These are phyloP conservation scores for Solanum stenotomum DNA, from an alignment of 257 asterid species.

Conservation along the genomic window DNA sequence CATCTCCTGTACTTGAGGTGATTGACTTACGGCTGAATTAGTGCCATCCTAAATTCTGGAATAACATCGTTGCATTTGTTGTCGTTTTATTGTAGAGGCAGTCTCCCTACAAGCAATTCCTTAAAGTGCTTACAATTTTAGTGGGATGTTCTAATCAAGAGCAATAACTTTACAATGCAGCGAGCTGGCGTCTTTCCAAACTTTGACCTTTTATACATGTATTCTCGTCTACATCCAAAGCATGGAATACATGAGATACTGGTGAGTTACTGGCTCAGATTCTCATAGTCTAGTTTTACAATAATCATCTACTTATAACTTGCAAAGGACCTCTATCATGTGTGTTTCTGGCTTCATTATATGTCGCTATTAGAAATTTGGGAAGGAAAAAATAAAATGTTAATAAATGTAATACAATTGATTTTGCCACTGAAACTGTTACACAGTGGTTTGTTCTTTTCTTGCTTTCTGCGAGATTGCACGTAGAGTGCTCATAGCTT, in stretches of 20 bases:
- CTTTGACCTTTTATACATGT: slow-evolving; percentile 72
- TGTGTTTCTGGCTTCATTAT: not conserved
- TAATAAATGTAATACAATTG: not conserved
- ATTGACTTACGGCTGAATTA: not conserved
- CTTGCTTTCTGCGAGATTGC: not conserved
- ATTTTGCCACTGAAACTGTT: not conserved
- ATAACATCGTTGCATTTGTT: not conserved
- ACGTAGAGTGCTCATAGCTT: not conserved
- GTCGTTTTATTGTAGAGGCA: not conserved
- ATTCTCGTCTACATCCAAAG: slow-evolving; percentile 58
- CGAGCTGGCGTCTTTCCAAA: slow-evolving; percentile 89
- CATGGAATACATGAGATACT: slow-evolving; percentile 62
- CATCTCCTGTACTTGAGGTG: slow-evolving; percentile 84
- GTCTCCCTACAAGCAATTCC: not conserved
- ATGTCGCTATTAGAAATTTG: not conserved
- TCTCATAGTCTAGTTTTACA: not conserved
- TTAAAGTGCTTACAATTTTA: not conserved
- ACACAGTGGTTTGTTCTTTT: not conserved
- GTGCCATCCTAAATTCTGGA: not conserved
- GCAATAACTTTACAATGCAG: slow-evolving; percentile 36
- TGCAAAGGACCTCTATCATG: not conserved
- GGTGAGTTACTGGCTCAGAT: slow-evolving; percentile 36
- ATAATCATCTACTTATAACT: not conserved
- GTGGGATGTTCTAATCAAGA: not conserved
- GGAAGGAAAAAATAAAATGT: not conserved